Evolutionary conservation across 2,329 filamentous ascomycete species (phyloP).

Genomic region (Escovopsis weberi): DNA sequence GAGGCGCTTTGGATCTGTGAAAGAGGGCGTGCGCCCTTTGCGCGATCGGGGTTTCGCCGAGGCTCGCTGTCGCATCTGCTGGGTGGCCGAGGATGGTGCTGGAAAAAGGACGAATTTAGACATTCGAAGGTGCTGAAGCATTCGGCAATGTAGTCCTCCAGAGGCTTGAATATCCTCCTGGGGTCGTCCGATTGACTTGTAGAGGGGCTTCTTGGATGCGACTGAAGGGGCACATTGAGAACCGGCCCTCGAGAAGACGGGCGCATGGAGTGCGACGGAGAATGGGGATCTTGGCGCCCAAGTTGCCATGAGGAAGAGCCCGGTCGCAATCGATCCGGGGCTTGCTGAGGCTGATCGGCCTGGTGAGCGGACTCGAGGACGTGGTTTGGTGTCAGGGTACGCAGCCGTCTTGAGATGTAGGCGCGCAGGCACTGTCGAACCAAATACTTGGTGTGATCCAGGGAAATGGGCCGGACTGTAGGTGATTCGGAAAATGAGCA

Average conservation of each 20-base stretch:
- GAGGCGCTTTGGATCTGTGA: conserved; percentile 14
- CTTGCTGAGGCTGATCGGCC: conserved; percentile 1
- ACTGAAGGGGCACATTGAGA: conserved; percentile 6
- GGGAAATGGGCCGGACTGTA: conserved; percentile 18
- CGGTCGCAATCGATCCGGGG: conserved; percentile 4
- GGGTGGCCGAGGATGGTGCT: conserved; percentile 27
- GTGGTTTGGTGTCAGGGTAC: background rate
- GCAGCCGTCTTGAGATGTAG: conserved; percentile 15
- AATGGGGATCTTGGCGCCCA: conserved; percentile 11
- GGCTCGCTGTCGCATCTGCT: conserved; percentile 11
- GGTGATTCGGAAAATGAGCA: background rate
- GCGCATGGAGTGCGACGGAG: conserved; percentile 29
- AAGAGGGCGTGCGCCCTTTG: conserved; percentile 8
- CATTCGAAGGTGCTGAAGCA: conserved; percentile 56
- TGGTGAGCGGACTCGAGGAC: conserved; percentile 4
- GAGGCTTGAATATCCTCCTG: conserved; percentile 52
- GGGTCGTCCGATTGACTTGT: conserved; percentile 19
- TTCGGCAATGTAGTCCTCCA: conserved; percentile 63
- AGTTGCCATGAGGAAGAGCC: conserved; percentile 1
- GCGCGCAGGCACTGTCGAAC: conserved; percentile 20
- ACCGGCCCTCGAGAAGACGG: conserved; percentile 12
- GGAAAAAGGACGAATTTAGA: conserved; percentile 61
- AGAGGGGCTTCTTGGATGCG: conserved; percentile 8
- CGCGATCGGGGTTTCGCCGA: conserved; percentile 14
- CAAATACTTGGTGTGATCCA: conserved; percentile 19